phyloP scores from a whole-genome alignment of 139 green algal genomes.

The Micractinium sp. region DNA sequence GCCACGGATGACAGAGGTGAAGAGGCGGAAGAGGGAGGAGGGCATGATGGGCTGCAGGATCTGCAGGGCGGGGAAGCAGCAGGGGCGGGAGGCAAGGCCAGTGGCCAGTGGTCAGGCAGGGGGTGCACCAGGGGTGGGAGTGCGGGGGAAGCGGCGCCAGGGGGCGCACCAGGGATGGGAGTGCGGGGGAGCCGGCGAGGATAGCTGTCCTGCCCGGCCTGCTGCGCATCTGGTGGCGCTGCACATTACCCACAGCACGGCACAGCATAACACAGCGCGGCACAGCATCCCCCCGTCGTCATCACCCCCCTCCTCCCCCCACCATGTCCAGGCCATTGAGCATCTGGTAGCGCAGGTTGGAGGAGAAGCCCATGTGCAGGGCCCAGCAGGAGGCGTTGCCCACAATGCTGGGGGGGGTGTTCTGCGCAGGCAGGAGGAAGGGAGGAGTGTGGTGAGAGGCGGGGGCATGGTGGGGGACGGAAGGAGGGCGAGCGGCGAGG shows the following conservation, averaged over 20 bases:
- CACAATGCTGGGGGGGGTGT: constrained; percentile 83
- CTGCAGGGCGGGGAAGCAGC: constrained; percentile 31
- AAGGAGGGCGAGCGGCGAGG: neutral
- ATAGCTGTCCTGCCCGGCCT: too few species aligned
- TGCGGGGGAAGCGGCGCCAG: neutral
- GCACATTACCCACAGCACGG: too few species aligned
- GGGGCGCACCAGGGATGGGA: neutral
- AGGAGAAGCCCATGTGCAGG: constrained; percentile 93
- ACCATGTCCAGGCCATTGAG: constrained; percentile 92
- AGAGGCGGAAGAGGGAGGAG: constrained; percentile 74
- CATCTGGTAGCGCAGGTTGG: constrained; percentile 94
- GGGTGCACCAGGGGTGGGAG: neutral
- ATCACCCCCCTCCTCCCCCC: neutral
- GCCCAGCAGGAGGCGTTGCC: constrained; percentile 90
- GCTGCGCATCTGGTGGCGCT: constrained; percentile 90
- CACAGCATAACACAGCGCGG: neutral
- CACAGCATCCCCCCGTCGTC: neutral
- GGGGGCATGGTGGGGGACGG: neutral
- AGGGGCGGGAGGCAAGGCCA: neutral
- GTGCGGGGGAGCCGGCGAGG: neutral
- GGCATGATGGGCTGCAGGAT: constrained; percentile 77
- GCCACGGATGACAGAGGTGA: constrained; percentile 81
- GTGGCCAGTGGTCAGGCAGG: neutral
- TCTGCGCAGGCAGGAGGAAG: constrained; percentile 54
- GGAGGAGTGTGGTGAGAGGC: neutral